Evolutionary conservation across 2,329 filamentous ascomycete species (phyloP).

Genomic region (Pyricularia pennisetigena): DNA sequence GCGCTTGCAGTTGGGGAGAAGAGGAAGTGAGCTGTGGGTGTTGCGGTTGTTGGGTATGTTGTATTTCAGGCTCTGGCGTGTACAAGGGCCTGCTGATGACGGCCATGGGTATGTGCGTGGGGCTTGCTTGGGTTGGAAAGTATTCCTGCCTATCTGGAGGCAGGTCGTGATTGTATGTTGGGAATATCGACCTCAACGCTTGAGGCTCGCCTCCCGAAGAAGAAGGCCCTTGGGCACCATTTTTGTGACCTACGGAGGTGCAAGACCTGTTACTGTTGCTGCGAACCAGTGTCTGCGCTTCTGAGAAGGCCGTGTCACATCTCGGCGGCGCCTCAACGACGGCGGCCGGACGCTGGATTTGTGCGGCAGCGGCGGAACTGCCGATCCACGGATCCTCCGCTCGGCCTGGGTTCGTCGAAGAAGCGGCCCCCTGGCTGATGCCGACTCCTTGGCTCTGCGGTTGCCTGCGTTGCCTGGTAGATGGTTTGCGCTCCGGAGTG

Average conservation of each 20-base stretch:
- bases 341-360: slow-evolving; percentile 28
- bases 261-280: slow-evolving; percentile 39
- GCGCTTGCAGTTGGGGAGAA: background rate
- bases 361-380: slow-evolving; percentile 8
- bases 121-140: slow-evolving; percentile 55
- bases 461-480: slow-evolving; percentile 23
- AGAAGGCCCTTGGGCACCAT: slow-evolving; percentile 7
- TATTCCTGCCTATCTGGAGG: slow-evolving; percentile 61
- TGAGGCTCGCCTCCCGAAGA: slow-evolving; percentile 14
- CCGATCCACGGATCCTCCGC: slow-evolving; percentile 1
- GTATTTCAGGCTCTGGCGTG: slow-evolving; percentile 24
- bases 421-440: background rate
- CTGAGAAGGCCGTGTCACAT: slow-evolving; percentile 40
- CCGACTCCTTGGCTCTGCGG: slow-evolving; percentile 13
- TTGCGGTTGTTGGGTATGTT: slow-evolving; percentile 1
- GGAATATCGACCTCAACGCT: slow-evolving; percentile 63
- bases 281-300: slow-evolving; percentile 38
- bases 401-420: background rate
- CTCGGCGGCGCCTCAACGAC: slow-evolving; percentile 31
- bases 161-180: slow-evolving; percentile 59
- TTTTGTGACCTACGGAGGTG: slow-evolving; percentile 26
- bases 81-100: slow-evolving; percentile 59
- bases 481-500: slow-evolving; percentile 21
- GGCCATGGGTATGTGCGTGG: slow-evolving; percentile 51
- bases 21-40: background rate